Conservation (phyloP, 2,329 filamentous ascomycete genomes). For the Pseudogymnoascus sp. region DNA sequence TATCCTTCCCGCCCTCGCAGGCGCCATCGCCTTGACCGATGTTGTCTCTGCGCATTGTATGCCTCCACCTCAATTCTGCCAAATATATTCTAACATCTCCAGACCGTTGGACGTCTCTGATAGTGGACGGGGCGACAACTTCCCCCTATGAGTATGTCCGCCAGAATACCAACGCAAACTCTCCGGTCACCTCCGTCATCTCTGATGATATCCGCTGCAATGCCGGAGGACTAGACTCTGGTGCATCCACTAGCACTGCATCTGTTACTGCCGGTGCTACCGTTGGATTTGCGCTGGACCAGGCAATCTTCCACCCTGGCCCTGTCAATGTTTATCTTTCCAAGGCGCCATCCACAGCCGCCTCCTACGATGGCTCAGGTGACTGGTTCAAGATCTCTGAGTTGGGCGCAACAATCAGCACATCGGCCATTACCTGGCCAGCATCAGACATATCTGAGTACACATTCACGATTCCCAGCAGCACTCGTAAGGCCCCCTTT, state of each 20-base stretch:
- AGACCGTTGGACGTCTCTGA: conserved; percentile 9
- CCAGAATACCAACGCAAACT: conserved; percentile 37
- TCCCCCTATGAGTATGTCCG: conserved; percentile 44
- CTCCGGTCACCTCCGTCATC: conserved; percentile 41
- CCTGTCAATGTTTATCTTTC: conserved; percentile 37
- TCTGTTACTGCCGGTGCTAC: conserved; percentile 35
- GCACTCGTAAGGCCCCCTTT: background rate
- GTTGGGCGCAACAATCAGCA: background rate
- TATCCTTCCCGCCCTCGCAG: background rate
- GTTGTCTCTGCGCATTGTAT: conserved; percentile 1
- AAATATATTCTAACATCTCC: background rate
- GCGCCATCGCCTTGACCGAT: background rate
- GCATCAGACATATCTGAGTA: background rate
- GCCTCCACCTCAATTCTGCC: background rate
- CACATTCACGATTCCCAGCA: background rate
- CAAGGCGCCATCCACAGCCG: conserved; percentile 35
- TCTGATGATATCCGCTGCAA: conserved; percentile 40
- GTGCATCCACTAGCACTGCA: conserved; percentile 34
- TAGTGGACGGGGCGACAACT: conserved; percentile 32
- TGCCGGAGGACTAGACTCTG: conserved; percentile 29
- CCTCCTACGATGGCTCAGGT: conserved; percentile 37
- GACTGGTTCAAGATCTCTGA: conserved; percentile 34
- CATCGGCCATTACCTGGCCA: background rate
- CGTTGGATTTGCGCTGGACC: conserved; percentile 40
- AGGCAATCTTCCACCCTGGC: conserved; percentile 39